Conservation (phyloP, 1,284 basidiomycete genomes). For the Paramarasmius palmivorus region DNA sequence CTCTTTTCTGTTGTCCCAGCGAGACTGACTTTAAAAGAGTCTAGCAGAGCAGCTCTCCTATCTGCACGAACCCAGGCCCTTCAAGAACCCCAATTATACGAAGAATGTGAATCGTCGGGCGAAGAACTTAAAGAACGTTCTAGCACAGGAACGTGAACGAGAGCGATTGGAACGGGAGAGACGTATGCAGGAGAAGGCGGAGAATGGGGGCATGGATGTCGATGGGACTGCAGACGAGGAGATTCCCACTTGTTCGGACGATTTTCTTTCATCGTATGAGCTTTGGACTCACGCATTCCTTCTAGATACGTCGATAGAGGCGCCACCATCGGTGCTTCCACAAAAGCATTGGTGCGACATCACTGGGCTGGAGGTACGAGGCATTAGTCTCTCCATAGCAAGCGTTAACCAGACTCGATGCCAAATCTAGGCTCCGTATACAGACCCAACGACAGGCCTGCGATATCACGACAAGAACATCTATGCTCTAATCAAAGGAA, state of each 20-base stretch:
- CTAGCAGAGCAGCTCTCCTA: slow-evolving; percentile 74
- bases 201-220: slow-evolving; percentile 31
- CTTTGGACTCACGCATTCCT: background rate
- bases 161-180: slow-evolving; percentile 66
- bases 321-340: slow-evolving; percentile 80
- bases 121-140: slow-evolving; percentile 75
- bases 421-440: slow-evolving; percentile 72
- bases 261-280: slow-evolving; percentile 8
- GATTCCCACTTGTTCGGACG: slow-evolving; percentile 60
- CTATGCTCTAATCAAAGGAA: slow-evolving; percentile 78
- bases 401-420: slow-evolving; percentile 1
- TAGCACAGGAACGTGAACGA: slow-evolving; percentile 73
- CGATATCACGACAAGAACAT: slow-evolving; percentile 87
- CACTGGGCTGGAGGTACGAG: slow-evolving; percentile 75
- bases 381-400: background rate
- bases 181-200: slow-evolving; percentile 42
- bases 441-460: slow-evolving; percentile 79
- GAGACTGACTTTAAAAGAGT: slow-evolving; percentile 1
- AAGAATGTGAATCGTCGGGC: slow-evolving; percentile 70
- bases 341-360: slow-evolving; percentile 85
- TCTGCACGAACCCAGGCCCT: slow-evolving; percentile 64
- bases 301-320: slow-evolving; percentile 82
- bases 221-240: slow-evolving; percentile 51
- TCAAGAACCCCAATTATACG: slow-evolving; percentile 70
- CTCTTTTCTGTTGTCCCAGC: background rate